Base-by-base conservation (phyloP, 257 asterid genomes). In the Nicotiana otophora region DNA sequence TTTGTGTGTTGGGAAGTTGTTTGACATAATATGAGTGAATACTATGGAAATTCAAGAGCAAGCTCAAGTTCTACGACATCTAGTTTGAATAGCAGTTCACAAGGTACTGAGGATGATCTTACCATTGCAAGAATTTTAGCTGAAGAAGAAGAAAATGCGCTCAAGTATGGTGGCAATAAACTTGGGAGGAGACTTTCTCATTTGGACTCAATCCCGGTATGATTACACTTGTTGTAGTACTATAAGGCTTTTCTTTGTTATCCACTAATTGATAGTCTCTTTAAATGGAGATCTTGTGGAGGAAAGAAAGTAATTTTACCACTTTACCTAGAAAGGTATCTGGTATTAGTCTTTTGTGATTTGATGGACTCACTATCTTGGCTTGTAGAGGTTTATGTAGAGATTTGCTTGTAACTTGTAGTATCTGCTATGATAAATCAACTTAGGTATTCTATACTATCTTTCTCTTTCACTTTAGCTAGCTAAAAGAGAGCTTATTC, bases 151-250 rank as follows among this genome's bases (percentile, higher is more conserved):
- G 87, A 60, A 67, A 81, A 53, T 67, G 66, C 79, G 31, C 2
- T 81, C 81, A 57, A 86, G 83, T 70, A 30, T 26, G 77, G 83
- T 80, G 93, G 88, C 62, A 88, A 88, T 63, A 93, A 82, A 66
- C 97, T 93, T 70, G 97, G 97, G 26, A 94, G 87, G 88, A 89
- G 96, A 91, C 97, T 96, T 66, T 94, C 99, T 23, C 99, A 96
- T 85, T 87, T 96, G 84, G 97, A 92, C 81, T 96, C 99, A 4
- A 93, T 96, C 55, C 96, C 98, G 88, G 98, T 96, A 89, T n/a
- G 67, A 53, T 69, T 53, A 7, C 11, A 31, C 53, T 65, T 31
- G 33, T 31, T 77, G 2, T 19, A 20, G 26, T 42, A 17, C 20
- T 75, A 75, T 20, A 75, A 51, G 23, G n/a, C 14, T n/a, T 31